phyloP scores from a whole-genome alignment of 2,329 filamentous ascomycete genomes.

The Trichoderma arundinaceum region DNA sequence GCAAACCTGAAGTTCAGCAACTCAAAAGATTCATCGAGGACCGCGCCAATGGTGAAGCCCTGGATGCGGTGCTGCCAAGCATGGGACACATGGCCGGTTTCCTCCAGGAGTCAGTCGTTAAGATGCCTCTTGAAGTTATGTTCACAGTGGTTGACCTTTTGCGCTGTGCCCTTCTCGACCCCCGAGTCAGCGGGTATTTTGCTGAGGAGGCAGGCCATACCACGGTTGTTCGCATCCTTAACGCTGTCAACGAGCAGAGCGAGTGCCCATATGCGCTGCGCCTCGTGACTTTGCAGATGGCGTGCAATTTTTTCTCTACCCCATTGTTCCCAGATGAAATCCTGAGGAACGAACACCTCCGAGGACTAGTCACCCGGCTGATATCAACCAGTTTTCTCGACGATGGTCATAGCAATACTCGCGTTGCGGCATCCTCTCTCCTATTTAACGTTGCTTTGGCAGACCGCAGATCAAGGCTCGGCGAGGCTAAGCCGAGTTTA shows the following conservation, averaged over 20 bases:
- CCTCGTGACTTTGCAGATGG: conserved; percentile 80
- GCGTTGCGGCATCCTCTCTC: conserved; percentile 81
- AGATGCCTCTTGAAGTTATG: conserved; percentile 66
- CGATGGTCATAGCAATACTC: conserved; percentile 71
- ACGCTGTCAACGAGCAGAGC: conserved; percentile 61
- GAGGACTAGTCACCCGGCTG: conserved; percentile 67
- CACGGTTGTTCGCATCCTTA: conserved; percentile 67
- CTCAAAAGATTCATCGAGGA: conserved; percentile 74
- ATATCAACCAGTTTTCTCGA: conserved; percentile 82
- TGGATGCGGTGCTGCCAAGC: conserved; percentile 73
- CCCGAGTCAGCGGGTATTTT: conserved; percentile 79
- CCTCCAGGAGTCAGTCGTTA: conserved; percentile 59
- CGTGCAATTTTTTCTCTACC: conserved; percentile 83
- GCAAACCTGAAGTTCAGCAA: conserved; percentile 63
- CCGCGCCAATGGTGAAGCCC: conserved; percentile 61
- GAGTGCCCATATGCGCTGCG: conserved; percentile 79
- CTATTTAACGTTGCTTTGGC: conserved; percentile 80
- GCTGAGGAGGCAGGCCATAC: conserved; percentile 73
- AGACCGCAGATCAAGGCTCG: conserved; percentile 68
- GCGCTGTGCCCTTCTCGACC: conserved; percentile 76
- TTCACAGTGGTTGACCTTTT: conserved; percentile 89
- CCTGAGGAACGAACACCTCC: conserved; percentile 57
- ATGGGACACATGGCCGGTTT: conserved; percentile 68
- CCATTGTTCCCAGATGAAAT: conserved; percentile 72
- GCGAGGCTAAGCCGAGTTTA: conserved; percentile 62